phyloP scores from a whole-genome alignment of 805 yeast genomes.

The Starmerella vitae region DNA sequence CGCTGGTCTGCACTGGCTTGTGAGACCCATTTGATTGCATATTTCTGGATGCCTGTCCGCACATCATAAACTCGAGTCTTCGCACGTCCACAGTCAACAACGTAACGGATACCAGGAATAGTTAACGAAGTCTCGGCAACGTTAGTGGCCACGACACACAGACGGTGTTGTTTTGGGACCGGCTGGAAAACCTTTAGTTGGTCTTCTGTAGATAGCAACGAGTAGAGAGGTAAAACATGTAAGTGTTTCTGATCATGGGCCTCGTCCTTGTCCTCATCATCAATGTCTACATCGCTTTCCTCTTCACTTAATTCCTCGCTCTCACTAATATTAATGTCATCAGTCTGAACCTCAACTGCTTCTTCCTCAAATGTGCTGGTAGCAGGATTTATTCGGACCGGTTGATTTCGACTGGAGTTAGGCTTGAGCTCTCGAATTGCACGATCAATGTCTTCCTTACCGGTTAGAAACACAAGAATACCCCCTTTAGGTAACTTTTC shows the following conservation, averaged over 20 bases:
- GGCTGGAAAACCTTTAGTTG: slow-evolving; percentile 83
- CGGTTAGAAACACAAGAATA: slow-evolving; percentile 79
- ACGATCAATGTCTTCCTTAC: slow-evolving; percentile 78
- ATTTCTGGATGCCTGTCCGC: slow-evolving; percentile 82
- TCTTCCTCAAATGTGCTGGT: slow-evolving; percentile 71
- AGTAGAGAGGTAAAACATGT: slow-evolving; percentile 82
- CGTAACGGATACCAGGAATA: slow-evolving; percentile 88
- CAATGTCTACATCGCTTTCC: slow-evolving; percentile 32
- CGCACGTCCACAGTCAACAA: slow-evolving; percentile 87
- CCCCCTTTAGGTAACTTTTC: slow-evolving; percentile 83
- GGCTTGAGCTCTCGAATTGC: slow-evolving; percentile 62
- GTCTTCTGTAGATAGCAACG: slow-evolving; percentile 82
- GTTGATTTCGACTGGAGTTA: slow-evolving; percentile 28
- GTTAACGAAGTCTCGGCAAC: slow-evolving; percentile 97
- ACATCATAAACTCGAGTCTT: slow-evolving; percentile 77
- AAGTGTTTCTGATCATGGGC: slow-evolving; percentile 47
- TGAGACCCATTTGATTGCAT: slow-evolving; percentile 80
- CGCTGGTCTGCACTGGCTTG: slow-evolving; percentile 95
- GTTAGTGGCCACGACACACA: slow-evolving; percentile 91
- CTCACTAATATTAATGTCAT: slow-evolving; percentile 29
- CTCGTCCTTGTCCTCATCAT: slow-evolving; percentile 43
- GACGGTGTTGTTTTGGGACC: slow-evolving; percentile 74
- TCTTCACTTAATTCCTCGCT: slow-evolving; percentile 34
- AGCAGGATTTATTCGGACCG: slow-evolving; percentile 41
- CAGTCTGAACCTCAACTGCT: slow-evolving; percentile 48